Evolutionary conservation across 495 filamentous ascomycete species (phyloP).

Genomic region (Neurospora terricola): DNA sequence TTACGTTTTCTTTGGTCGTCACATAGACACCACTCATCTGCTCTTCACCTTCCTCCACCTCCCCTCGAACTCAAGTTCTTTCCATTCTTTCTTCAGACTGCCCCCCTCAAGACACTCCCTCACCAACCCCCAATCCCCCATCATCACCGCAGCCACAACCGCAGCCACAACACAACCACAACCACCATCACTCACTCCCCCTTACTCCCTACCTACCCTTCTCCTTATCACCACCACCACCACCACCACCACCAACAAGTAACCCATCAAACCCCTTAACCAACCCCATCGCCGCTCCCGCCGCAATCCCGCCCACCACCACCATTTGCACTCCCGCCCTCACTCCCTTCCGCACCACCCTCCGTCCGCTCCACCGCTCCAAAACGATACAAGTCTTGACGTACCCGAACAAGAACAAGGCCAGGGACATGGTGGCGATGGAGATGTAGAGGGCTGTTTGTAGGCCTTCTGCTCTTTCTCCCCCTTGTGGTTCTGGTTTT

Average conservation of each 20-base stretch:
- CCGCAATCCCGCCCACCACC: constrained; percentile 30
- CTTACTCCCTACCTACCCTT: neutral
- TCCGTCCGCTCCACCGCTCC: constrained; percentile 16
- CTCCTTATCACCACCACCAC: neutral
- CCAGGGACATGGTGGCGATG: neutral
- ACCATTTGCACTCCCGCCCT: constrained; percentile 33
- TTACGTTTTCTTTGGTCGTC: neutral
- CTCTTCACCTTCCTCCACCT: neutral
- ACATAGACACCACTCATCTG: neutral
- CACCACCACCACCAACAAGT: neutral
- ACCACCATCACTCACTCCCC: neutral
- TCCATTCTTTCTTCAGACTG: neutral
- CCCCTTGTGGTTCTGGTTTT: neutral
- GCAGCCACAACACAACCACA: too few species aligned
- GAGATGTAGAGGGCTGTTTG: neutral
- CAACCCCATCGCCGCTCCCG: constrained; percentile 34
- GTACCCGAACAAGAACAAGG: constrained; percentile 34
- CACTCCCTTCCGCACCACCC: constrained; percentile 12
- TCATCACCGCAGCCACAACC: neutral
- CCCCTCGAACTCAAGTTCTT: neutral
- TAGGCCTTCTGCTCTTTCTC: neutral
- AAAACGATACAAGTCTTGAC: constrained; percentile 35
- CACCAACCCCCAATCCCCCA: neutral
- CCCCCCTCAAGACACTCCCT: neutral
- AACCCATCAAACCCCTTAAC: constrained; percentile 20